Evolutionary conservation across 2,329 filamentous ascomycete species (phyloP).

Genomic region (Cladorrhinum sp.): DNA sequence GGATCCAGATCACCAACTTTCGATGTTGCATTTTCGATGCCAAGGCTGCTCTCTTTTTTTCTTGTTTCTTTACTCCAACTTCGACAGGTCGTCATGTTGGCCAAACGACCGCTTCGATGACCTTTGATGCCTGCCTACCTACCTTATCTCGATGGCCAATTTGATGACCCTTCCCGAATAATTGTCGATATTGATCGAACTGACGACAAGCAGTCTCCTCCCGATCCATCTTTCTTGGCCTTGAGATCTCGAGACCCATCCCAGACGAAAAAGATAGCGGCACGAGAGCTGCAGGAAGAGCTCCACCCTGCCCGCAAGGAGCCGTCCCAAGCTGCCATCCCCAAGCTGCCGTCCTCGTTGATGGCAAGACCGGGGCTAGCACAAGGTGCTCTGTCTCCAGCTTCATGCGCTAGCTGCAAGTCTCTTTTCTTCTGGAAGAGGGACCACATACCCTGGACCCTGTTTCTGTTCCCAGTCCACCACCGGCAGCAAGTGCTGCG

Average conservation of each 20-base stretch:
- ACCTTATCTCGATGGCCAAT: background rate
- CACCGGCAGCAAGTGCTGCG: conserved; percentile 34
- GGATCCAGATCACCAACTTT: conserved; percentile 7
- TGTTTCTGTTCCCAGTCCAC: conserved; percentile 35
- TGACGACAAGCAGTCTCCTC: too few species aligned
- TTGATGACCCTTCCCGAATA: background rate
- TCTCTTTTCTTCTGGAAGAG: background rate
- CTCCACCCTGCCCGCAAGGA: conserved; percentile 17
- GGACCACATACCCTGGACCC: conserved; percentile 16
- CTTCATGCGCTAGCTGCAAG: conserved; percentile 22
- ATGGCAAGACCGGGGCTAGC: conserved; percentile 15
- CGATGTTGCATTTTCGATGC: background rate
- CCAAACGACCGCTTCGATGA: background rate
- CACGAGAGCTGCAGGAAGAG: conserved; percentile 7
- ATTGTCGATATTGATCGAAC: background rate
- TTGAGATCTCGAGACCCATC: background rate
- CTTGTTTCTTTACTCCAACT: background rate
- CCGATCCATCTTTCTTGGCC: background rate
- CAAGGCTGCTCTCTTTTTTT: background rate
- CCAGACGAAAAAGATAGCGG: conserved; percentile 7
- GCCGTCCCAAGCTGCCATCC: conserved; percentile 11
- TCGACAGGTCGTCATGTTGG: background rate
- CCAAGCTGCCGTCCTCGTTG: conserved; percentile 1
- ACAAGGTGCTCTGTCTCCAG: conserved; percentile 11
- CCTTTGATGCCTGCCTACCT: background rate